Evolutionary conservation across 805 yeast genomes (phyloP).

Genomic region (Schwanniomyces polymorphus): DNA sequence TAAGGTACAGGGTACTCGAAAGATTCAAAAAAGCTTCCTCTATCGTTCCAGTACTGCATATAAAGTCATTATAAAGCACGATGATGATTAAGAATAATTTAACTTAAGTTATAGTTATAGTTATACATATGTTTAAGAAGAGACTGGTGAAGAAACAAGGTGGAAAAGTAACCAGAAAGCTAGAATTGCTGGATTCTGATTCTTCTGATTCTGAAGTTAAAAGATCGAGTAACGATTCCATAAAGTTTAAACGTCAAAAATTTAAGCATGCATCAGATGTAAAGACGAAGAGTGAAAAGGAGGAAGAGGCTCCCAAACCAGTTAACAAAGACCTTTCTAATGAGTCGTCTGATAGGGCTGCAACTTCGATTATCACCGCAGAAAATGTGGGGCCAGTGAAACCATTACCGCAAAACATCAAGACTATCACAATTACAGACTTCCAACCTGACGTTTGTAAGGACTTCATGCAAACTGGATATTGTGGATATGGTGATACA

Average conservation of each 20-base stretch:
- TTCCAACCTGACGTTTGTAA: conserved; percentile 94
- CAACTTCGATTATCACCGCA: background rate
- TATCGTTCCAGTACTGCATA: background rate
- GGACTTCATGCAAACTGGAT: conserved; percentile 87
- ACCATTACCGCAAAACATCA: conserved; percentile 42
- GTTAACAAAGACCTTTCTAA: background rate
- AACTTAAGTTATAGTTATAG: background rate
- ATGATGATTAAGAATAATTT: background rate
- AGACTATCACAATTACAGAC: conserved; percentile 71
- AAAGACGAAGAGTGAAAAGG: background rate
- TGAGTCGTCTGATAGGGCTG: conserved; percentile 1
- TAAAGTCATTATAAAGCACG: background rate
- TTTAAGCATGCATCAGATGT: background rate
- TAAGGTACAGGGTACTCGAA: background rate
- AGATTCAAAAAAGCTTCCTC: background rate
- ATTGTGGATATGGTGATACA: conserved; percentile 95
- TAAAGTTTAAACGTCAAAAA: conserved; percentile 6
- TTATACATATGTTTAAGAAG: conserved; percentile 22
- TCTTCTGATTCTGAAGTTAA: background rate
- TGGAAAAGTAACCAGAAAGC: conserved; percentile 1
- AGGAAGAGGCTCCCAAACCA: background rate
- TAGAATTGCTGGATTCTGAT: conserved; percentile 3
- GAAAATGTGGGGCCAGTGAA: conserved; percentile 16
- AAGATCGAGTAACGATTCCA: background rate
- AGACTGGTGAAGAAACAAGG: conserved; percentile 14